Conservation (phyloP, 768 basidiomycete species). For the Hygrophoropsis aurantiaca region DNA sequence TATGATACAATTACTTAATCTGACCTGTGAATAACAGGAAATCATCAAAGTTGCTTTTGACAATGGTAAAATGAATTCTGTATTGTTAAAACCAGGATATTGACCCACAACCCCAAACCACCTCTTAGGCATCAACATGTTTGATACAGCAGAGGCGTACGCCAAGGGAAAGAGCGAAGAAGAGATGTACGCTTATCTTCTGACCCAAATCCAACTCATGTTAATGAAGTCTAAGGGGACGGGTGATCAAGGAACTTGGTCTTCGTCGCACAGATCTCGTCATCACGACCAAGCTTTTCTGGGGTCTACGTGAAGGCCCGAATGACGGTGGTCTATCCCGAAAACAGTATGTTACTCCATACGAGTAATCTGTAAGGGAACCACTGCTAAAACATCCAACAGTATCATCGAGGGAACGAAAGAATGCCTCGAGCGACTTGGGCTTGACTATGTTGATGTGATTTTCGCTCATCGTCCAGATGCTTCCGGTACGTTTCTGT, state of each 20-base stretch:
- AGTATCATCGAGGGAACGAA: constrained; percentile 77
- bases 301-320: constrained; percentile 57
- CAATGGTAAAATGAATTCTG: constrained; percentile 38
- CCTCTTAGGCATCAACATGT: constrained; percentile 54
- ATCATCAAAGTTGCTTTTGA: constrained; percentile 79
- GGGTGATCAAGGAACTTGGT: constrained; percentile 72
- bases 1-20: constrained; percentile 1
- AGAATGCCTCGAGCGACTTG: constrained; percentile 64
- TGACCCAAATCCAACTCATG: no score
- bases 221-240: constrained; percentile 55
- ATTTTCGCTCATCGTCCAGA: constrained; percentile 73
- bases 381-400: neutral
- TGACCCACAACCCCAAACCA: no score
- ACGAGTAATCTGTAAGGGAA: neutral
- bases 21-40: constrained; percentile 41
- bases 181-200: constrained; percentile 62
- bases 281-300: constrained; percentile 81
- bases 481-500: constrained; percentile 40
- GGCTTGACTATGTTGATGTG: constrained; percentile 75
- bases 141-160: constrained; percentile 70
- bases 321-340: constrained; percentile 57
- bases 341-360: constrained; percentile 51
- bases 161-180: constrained; percentile 65
- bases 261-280: constrained; percentile 67
- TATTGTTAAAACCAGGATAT: no score